Conservation (phyloP, 805 yeast genomes). For the Nematodospora valgi region DNA sequence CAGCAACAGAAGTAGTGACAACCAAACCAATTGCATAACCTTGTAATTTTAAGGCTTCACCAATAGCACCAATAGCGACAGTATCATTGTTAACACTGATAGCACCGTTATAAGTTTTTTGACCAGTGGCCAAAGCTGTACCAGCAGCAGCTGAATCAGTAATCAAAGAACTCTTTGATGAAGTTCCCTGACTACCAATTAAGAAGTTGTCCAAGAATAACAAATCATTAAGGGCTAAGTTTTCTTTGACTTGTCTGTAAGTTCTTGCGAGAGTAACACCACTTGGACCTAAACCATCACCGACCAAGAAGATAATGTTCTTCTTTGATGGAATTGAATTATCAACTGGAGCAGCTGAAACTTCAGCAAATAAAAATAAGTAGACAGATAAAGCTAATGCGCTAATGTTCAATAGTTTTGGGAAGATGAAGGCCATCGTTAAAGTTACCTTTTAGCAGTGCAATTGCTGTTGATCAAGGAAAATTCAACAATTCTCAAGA, state of each 20-base stretch:
- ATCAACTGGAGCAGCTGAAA: constrained; percentile 9
- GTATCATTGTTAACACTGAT: constrained; percentile 72
- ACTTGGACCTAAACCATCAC: constrained; percentile 95
- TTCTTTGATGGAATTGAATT: constrained; percentile 39
- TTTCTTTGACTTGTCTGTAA: constrained; percentile 59
- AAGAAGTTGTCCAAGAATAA: constrained; percentile 63
- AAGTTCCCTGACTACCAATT: constrained; percentile 80
- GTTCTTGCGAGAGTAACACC: constrained; percentile 75
- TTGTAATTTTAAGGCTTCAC: constrained; percentile 79
- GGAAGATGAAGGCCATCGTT: constrained; percentile 7
- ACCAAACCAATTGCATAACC: constrained; percentile 86
- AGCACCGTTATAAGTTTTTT: constrained; percentile 83
- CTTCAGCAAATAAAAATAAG: constrained; percentile 7
- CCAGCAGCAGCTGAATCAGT: constrained; percentile 98
- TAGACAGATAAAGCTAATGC: constrained; percentile 7
- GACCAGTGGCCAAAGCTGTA: constrained; percentile 83
- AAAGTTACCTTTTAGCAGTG: too few relatives aligned
- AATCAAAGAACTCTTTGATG: constrained; percentile 72
- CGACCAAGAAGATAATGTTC: constrained; percentile 80
- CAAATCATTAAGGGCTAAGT: constrained; percentile 51
- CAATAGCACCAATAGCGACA: constrained; percentile 77
- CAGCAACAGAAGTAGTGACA: constrained; percentile 87
- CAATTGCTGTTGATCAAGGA: too few relatives aligned
- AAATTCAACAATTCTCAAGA: too few relatives aligned
- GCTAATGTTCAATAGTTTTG: constrained; percentile 6